Conservation (phyloP, 2,329 filamentous ascomycete species). For the Sporothrix phasma region DNA sequence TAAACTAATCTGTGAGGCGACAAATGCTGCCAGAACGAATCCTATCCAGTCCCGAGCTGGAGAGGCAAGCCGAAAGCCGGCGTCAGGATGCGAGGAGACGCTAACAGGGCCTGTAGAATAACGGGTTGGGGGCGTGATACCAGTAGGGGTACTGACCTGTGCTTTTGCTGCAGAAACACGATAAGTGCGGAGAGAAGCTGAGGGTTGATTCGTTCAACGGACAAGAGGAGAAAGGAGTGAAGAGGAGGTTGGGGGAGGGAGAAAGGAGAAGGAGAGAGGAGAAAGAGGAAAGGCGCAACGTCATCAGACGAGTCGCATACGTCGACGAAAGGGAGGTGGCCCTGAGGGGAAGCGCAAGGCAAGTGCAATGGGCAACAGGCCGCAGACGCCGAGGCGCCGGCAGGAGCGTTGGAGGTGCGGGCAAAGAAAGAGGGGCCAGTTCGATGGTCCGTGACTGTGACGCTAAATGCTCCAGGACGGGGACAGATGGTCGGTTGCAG, state of each 20-base stretch:
- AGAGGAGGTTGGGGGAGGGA: not conserved
- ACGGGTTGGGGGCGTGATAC: not conserved
- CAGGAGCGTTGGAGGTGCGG: not conserved
- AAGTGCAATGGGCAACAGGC: not conserved
- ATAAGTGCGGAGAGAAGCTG: not conserved
- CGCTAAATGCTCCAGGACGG: not conserved
- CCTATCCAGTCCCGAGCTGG: constrained; percentile 2
- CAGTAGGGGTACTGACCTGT: too few species aligned
- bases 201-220: too few species aligned
- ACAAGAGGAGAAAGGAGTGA: not conserved
- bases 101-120: not conserved
- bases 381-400: not conserved
- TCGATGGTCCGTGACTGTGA: constrained; percentile 3
- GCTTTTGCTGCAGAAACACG: not conserved
- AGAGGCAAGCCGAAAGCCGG: constrained; percentile 10
- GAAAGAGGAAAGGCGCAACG: not conserved
- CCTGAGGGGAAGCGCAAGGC: not conserved
- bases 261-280: not conserved
- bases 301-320: not conserved
- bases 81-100: constrained; percentile 3
- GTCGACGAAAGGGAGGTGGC: not conserved
- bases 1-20: constrained; percentile 8
- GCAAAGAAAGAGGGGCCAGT: constrained; percentile 4
- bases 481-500: not conserved
- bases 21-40: not conserved